A percentile compares a stretch with the other conserved stretches of the same genome.
Conservation (phyloP, 2,329 filamentous ascomycete species). For the Claviceps sp. region DNA sequence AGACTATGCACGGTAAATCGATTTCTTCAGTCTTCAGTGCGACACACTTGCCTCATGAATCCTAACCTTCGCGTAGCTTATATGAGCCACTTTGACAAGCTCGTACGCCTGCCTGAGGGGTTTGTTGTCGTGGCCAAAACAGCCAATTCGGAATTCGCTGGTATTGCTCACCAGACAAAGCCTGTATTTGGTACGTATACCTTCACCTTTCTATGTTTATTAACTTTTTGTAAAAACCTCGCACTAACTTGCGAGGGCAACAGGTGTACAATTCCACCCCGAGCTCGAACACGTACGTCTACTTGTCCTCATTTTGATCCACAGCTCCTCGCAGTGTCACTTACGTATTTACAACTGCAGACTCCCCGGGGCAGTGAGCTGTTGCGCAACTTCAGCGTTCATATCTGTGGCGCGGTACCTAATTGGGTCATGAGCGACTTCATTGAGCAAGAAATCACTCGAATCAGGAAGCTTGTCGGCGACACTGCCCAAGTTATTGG, state of each 20-base stretch:
- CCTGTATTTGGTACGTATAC: slow-evolving; percentile 37
- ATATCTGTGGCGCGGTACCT: slow-evolving; percentile 62
- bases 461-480: slow-evolving; percentile 74
- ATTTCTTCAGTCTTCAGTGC: not conserved
- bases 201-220: not conserved
- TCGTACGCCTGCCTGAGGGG: slow-evolving; percentile 55
- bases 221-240: not conserved
- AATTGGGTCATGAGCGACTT: slow-evolving; percentile 86
- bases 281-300: slow-evolving; percentile 40
- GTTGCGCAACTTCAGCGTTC: slow-evolving; percentile 70
- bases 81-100: slow-evolving; percentile 88
- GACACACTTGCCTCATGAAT: not conserved
- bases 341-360: not conserved
- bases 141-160: slow-evolving; percentile 63
- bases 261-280: slow-evolving; percentile 74
- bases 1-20: slow-evolving; percentile 39
- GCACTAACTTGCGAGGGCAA: slow-evolving; percentile 4
- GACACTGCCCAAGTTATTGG: slow-evolving; percentile 65
- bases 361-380: slow-evolving; percentile 50
- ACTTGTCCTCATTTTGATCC: not conserved
- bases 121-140: slow-evolving; percentile 67
- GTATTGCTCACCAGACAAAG: slow-evolving; percentile 57
- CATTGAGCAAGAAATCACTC: slow-evolving; percentile 61
- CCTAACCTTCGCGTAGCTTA: slow-evolving; percentile 31
- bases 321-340: not conserved